Conservation (phyloP, 805 yeast species). For the Tetrapisispora fleetii region DNA sequence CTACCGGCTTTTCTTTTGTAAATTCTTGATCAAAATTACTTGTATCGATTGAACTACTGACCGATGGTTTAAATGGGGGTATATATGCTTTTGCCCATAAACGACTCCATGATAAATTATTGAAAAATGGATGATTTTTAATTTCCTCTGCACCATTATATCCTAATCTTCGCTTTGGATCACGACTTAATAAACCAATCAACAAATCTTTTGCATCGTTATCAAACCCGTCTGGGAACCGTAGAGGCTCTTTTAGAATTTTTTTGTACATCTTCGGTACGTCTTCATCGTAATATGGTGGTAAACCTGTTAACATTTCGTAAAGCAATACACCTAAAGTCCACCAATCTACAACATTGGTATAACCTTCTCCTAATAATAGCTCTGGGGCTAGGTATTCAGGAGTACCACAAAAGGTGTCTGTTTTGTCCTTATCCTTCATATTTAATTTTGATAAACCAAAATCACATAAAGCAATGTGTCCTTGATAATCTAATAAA, state of each 20-base stretch:
- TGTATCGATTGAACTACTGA: slow-evolving; percentile 75
- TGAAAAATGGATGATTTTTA: slow-evolving; percentile 75
- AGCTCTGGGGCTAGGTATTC: slow-evolving; percentile 95
- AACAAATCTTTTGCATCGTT: slow-evolving; percentile 76
- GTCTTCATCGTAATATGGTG: slow-evolving; percentile 95
- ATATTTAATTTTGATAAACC: slow-evolving; percentile 93
- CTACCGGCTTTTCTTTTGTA: slow-evolving; percentile 87
- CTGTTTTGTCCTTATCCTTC: slow-evolving; percentile 78
- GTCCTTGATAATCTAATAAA: slow-evolving; percentile 90
- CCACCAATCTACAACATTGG: slow-evolving; percentile 98
- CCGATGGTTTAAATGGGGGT: slow-evolving; percentile 93
- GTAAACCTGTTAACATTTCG: slow-evolving; percentile 94
- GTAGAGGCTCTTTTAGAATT: slow-evolving; percentile 78
- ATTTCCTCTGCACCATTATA: slow-evolving; percentile 75
- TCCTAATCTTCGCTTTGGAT: slow-evolving; percentile 72
- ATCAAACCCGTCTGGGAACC: slow-evolving; percentile 82
- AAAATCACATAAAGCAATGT: slow-evolving; percentile 94
- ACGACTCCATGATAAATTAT: slow-evolving; percentile 83
- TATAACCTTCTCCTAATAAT: slow-evolving; percentile 83
- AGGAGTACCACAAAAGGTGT: slow-evolving; percentile 96
- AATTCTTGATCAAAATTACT: slow-evolving; percentile 89
- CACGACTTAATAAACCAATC: slow-evolving; percentile 67
- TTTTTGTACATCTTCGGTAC: slow-evolving; percentile 88
- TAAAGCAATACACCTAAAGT: slow-evolving; percentile 87
- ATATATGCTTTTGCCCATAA: slow-evolving; percentile 76